Evolutionary conservation across 2,329 filamentous ascomycete genomes (phyloP), one percentile per base, ranked within the genome.

Genomic region (Huntiella savannae): DNA sequence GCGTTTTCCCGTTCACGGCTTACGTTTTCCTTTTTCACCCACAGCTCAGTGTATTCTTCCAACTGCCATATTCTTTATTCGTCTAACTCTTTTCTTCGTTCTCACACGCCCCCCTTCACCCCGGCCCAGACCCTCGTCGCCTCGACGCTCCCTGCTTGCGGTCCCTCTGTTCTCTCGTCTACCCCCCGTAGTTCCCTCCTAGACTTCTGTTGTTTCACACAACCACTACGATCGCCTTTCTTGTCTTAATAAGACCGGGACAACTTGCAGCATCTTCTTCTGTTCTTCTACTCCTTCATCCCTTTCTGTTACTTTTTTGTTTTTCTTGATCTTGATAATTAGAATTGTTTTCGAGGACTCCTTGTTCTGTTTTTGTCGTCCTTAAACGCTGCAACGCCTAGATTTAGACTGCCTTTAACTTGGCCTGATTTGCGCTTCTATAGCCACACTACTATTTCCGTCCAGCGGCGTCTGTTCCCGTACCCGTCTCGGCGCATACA

Each of bases 401-500:
- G 22, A 28, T 28, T 10, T 28, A 28, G 22, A 28, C 22, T 28
- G 22, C 22, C 22, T 28, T 28, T 28, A 7, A 28, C 22, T 28
- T 28, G 22, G 22, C 22, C 22, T 28, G 22, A 28, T 7, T 28
- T 28, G 22, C 22, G 22, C 22, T 4, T 22, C 37, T 13, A 17
- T 33, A 36, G 17, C 33, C 33, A 8, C 37, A 15, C 36, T 38
- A 11, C 16, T 45, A 32, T 22, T 38, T 32, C 34, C 16, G 11
- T 33, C 19, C 32, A 3, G 22, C 22, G 22, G 22, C 22, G 22
- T 28, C 33, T 36, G 36, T 41, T 33, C 17, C 28, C 37, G 19
- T 15, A 10, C 37, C 55, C 7, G 63, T 28, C 22, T 41, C 22
- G 40, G 33, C 40, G 19, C 33, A 40, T 40, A 41, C 22, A 28